Percentiles rank a stretch among this genome's conserved stretches.
phyloP scores from a whole-genome alignment of 768 basidiomycete genomes.

The Tephrocybe sp. region DNA sequence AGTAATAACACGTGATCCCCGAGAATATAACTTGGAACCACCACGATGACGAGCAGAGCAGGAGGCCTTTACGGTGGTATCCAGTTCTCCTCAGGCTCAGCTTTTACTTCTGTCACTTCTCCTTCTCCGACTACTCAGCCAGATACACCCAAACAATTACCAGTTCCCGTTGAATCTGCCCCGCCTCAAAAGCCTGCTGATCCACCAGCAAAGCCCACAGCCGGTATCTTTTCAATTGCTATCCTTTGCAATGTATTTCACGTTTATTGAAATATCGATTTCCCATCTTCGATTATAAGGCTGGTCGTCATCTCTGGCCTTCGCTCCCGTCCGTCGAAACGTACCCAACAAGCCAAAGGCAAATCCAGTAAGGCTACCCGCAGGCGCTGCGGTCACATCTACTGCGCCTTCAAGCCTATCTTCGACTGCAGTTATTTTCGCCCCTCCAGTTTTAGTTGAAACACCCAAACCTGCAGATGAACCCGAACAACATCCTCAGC shows the following conservation, averaged over 20 bases:
- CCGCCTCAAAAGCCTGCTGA: constrained; percentile 26
- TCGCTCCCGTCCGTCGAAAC: constrained; percentile 75
- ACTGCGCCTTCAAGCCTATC: constrained; percentile 32
- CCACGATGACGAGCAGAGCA: constrained; percentile 71
- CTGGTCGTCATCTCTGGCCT: constrained; percentile 89
- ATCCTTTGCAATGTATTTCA: constrained; percentile 43
- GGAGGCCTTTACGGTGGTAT: constrained; percentile 87
- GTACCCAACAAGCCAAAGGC: constrained; percentile 58
- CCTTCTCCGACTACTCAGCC: constrained; percentile 21
- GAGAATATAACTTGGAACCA: constrained; percentile 5
- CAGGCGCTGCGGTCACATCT: constrained; percentile 58
- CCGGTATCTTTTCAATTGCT: constrained; percentile 57
- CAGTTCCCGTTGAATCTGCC: constrained; percentile 22
- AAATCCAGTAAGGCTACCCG: constrained; percentile 48
- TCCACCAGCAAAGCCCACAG: constrained; percentile 42
- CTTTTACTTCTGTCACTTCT: constrained; percentile 42
- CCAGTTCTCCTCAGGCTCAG: constrained; percentile 72
- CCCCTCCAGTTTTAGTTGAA: constrained; percentile 60
- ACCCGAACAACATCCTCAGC: constrained; percentile 19
- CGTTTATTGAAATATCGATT: constrained; percentile 56
- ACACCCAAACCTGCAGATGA: constrained; percentile 24
- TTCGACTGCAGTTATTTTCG: constrained; percentile 66
- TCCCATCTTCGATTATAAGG: constrained; percentile 45
- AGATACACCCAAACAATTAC: constrained; percentile 18
- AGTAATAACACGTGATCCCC: constrained; percentile 17